Base-by-base conservation (phyloP, 2,329 filamentous ascomycete species). In the Monilinia polystroma region DNA sequence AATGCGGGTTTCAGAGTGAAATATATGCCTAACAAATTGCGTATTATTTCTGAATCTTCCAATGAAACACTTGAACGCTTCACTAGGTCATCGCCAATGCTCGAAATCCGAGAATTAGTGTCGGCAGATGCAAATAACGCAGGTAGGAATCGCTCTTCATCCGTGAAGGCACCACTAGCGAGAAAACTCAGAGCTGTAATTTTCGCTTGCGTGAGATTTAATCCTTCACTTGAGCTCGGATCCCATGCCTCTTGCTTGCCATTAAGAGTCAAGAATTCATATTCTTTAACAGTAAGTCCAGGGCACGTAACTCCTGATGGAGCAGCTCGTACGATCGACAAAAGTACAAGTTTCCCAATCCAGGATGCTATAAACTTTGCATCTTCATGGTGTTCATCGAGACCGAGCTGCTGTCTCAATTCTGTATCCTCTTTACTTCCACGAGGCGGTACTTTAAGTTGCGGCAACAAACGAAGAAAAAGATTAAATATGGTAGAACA, bases 11-110 rank as follows among this genome's bases (percentile, higher is more conserved):
- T 87, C 0, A 88, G 81, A n/a, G 83, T 85, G 54, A 89, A 87
- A 75, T 97, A 96, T 1, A 93, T 83, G 4, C 83, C 79, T 72
- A 93, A 93, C 2, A 98, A 80, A 20, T 84, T 81, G 66, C 84
- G 79, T 3, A 96, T 82, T 2, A 93, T 78, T 0, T 76, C 72
- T 12, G 81, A 73, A 69, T 92, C 84, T 76, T 98, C 94, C 35
- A 97, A 80, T 11, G 90, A 87, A 11, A 91, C 85, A 1, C 86
- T 84, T 41, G 86, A 90, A 70, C 93, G 84, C 78, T 97, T 99
- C 70, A 98, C 79, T 59, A 96, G 86, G 73, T 97, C 93, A 66
- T 97, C 92, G 0, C 91, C 94, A n/a, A 92, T 81, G n/a, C 90
- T 87, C 14, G 91, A 88, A 49, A 97, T 88, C 11, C 90, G 86